Percentiles rank a stretch among this genome's conserved stretches.
These are phyloP conservation scores for Pleurotus sapidus DNA, from an alignment of 768 basidiomycete species.

Conservation along the genomic window DNA sequence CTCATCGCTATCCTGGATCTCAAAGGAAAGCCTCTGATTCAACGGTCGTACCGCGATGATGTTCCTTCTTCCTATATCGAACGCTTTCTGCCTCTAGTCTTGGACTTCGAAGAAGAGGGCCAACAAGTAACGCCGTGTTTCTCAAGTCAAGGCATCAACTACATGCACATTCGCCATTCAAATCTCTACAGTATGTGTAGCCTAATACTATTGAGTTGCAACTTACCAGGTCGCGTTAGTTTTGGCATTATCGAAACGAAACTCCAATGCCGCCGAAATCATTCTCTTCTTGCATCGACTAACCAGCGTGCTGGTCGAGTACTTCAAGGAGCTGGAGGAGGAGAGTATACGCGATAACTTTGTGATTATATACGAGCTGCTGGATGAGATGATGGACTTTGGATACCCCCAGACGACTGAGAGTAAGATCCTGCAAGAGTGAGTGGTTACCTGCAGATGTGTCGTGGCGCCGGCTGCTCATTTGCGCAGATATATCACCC, in stretches of 20 bases:
- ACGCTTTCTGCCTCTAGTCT: slow-evolving; percentile 86
- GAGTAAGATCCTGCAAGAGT: slow-evolving; percentile 98
- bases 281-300: slow-evolving; percentile 96
- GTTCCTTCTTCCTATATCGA: slow-evolving; percentile 88
- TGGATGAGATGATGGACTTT: slow-evolving; percentile 99
- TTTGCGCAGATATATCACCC: slow-evolving; percentile 82
- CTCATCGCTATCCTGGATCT: slow-evolving; percentile 95
- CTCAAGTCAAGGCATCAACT: slow-evolving; percentile 93
- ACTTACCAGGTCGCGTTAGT: slow-evolving; percentile 45
- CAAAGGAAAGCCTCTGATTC: slow-evolving; percentile 97
- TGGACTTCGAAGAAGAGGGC: slow-evolving; percentile 97
- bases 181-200: slow-evolving; percentile 87
- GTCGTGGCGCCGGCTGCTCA: background rate
- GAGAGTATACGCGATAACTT: slow-evolving; percentile 99
- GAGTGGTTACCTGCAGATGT: slow-evolving; percentile 22
- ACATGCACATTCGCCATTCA: slow-evolving; percentile 97
- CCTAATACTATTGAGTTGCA: background rate
- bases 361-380: slow-evolving; percentile 97
- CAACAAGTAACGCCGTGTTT: slow-evolving; percentile 96
- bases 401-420: slow-evolving; percentile 99
- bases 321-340: slow-evolving; percentile 99
- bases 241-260: slow-evolving; percentile 92
- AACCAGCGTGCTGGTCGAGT: slow-evolving; percentile 90
- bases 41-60: slow-evolving; percentile 95
- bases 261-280: slow-evolving; percentile 93